These are phyloP conservation scores for Phytophthora sansomeana DNA, from an alignment of 352 stramenopile genomes.

Conservation along the genomic window DNA sequence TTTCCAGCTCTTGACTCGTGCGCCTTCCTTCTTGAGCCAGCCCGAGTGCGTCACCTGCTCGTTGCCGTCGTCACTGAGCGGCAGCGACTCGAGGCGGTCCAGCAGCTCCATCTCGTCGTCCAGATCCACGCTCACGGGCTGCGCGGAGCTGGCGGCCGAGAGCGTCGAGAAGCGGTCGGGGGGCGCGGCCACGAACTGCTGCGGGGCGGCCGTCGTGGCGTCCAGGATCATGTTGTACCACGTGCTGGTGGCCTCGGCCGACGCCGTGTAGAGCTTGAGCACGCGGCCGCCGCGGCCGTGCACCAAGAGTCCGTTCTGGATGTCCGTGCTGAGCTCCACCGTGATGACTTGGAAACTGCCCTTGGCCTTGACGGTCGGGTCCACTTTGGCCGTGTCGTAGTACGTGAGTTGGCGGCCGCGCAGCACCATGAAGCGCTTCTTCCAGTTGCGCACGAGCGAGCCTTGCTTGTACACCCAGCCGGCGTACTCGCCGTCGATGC, in stretches of 20 bases:
- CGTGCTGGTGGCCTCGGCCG: constrained; percentile 65
- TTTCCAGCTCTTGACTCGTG: constrained; percentile 85
- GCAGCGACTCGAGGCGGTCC: constrained; percentile 62
- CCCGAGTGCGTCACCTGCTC: constrained; percentile 74
- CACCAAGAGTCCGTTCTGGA: constrained; percentile 86
- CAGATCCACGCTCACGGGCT: constrained; percentile 35
- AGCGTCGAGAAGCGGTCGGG: constrained; percentile 56
- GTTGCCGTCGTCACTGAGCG: constrained; percentile 48
- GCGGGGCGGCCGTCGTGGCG: constrained; percentile 44
- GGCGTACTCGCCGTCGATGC: constrained; percentile 62
- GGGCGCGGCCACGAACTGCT: constrained; percentile 28
- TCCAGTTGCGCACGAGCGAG: constrained; percentile 84
- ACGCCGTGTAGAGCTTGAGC: constrained; percentile 89
- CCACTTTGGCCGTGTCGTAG: constrained; percentile 79
- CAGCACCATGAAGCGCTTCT: constrained; percentile 89
- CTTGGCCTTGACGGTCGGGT: constrained; percentile 69
- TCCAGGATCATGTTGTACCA: constrained; percentile 86
- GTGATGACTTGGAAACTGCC: constrained; percentile 89
- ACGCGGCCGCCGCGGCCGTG: constrained; percentile 82
- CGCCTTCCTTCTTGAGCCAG: constrained; percentile 85
- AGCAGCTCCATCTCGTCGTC: constrained; percentile 66
- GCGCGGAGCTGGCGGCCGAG: constrained; percentile 34
- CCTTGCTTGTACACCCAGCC: constrained; percentile 90
- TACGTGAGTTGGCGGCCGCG: constrained; percentile 84
- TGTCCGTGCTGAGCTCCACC: constrained; percentile 80